Base-by-base conservation (phyloP, 345 rosid genomes). In the Salix purpurea region DNA sequence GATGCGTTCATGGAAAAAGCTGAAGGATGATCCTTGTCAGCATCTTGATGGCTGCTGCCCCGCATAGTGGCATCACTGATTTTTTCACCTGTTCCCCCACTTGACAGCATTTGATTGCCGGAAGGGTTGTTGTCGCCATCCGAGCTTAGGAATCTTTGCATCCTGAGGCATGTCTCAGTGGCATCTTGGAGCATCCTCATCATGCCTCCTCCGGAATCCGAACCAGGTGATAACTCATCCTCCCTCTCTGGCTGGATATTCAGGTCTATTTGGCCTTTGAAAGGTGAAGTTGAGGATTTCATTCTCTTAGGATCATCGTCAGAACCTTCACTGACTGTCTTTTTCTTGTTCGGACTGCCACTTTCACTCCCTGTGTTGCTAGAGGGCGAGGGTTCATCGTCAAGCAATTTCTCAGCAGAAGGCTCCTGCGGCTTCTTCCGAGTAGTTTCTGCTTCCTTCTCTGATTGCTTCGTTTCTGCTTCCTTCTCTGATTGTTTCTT, bases 191-290 rank as follows among this genome's bases (percentile, higher is more conserved):
- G 75, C 79, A 84, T 74, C 82, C 71, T 84, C 76, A 79, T 83
- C 85, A 82, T 75, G 72, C 76, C 66, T 50, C 84, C 83, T 46
- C 84, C 83, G 67, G 90, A 73, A 75, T 89, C 89, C 2, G 91
- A 84, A 73, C 84, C 84, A 24, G 93, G 92, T 13, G 89, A 86
- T 10, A 85, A 76, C 76, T 91, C 98, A 65, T 91, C 99, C 74
- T 96, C 98, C 56, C 90, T 77, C 87, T 91, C 97, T 14, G 99
- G 99, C 82, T 90, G 93, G 80, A 92, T 92, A 78, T 96, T 96
- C 76, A 96, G 87, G 86, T 96, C 98, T 46, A 96, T 88, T 80
- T 88, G 92, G 65, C 90, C 89, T 81, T 88, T 94, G 73, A 88
- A 89, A 64, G 92, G 90, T 3, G 90, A 87, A 72, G 78, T 40